Evolutionary conservation across 331 rosid species (phyloP).

Genomic region (Saraca asoca): DNA sequence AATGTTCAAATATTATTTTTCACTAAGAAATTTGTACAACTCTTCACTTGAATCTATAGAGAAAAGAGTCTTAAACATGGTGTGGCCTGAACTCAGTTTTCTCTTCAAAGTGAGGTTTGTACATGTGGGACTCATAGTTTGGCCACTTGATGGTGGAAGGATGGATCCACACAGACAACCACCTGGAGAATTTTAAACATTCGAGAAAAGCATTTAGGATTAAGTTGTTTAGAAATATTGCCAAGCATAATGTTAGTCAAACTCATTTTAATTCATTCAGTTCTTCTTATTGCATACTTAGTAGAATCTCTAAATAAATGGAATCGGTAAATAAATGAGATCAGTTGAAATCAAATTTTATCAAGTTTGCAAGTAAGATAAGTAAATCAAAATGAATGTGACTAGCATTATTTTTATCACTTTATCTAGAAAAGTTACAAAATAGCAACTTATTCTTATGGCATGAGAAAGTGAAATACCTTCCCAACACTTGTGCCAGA

Average conservation of each 20-base stretch:
- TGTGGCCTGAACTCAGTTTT: not conserved
- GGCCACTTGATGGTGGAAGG: conserved; percentile 57
- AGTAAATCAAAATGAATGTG: no score
- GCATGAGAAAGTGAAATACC: conserved; percentile 47
- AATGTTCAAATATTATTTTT: no score
- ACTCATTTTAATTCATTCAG: no score
- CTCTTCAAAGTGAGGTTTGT: no score
- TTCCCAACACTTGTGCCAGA: conserved; percentile 95
- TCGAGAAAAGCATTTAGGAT: conserved; percentile 9
- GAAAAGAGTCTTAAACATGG: not conserved
- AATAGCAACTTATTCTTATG: not conserved
- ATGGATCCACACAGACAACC: conserved; percentile 80
- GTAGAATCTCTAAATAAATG: no score
- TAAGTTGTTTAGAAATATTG: not conserved
- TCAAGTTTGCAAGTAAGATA: no score
- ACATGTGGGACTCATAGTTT: conserved; percentile 53
- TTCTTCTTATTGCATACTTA: no score
- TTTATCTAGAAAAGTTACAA: not conserved
- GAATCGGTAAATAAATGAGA: no score
- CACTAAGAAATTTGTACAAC: conserved; percentile 16
- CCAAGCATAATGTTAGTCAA: no score
- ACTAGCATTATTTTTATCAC: no score
- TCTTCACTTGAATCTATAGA: conserved; percentile 19
- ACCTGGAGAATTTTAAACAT: conserved; percentile 53
- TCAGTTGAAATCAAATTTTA: no score